phyloP scores from a whole-genome alignment of 345 rosid genomes.

The Eucalyptus tenuipes region DNA sequence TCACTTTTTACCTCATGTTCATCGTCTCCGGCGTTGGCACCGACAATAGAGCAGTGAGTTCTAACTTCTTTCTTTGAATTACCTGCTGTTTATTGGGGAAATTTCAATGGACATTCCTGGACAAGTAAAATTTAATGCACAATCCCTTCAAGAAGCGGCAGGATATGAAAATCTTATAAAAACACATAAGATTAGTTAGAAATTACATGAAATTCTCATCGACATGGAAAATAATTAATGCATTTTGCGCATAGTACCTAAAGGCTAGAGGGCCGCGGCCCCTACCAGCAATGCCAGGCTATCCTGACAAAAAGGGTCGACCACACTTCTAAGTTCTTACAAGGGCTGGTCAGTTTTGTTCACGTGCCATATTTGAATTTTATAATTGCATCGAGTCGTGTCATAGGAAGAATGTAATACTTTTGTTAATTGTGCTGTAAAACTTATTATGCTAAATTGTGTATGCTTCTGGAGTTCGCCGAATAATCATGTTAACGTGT shows the following conservation, averaged over 20 bases:
- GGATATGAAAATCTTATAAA: not conserved
- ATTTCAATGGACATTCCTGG: not conserved
- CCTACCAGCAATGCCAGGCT: too few species aligned
- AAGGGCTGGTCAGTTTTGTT: too few species aligned
- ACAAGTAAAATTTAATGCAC: not conserved
- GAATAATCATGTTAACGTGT: not conserved
- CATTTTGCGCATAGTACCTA: not conserved
- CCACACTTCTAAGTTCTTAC: not conserved
- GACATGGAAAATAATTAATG: not conserved
- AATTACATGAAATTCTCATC: not conserved
- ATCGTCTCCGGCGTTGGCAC: conserved; percentile 76
- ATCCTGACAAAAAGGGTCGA: not conserved
- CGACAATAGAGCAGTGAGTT: conserved; percentile 77
- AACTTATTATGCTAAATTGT: too few species aligned
- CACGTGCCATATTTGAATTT: fast-evolving
- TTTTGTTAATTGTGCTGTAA: too few species aligned
- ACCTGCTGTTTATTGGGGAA: not conserved
- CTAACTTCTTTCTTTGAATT: not conserved
- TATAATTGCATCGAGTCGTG: fast-evolving
- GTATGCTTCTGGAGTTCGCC: not conserved
- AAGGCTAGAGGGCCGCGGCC: fast-evolving
- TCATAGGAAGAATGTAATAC: fast-evolving
- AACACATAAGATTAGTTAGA: not conserved
- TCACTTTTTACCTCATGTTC: conserved; percentile 88
- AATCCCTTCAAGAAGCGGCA: not conserved